A percentile compares a stretch with the other conserved stretches of the same genome.
These are phyloP conservation scores for Carex myosuroides DNA, from an alignment of 176 grass and related monocot genomes.

Conservation along the genomic window DNA sequence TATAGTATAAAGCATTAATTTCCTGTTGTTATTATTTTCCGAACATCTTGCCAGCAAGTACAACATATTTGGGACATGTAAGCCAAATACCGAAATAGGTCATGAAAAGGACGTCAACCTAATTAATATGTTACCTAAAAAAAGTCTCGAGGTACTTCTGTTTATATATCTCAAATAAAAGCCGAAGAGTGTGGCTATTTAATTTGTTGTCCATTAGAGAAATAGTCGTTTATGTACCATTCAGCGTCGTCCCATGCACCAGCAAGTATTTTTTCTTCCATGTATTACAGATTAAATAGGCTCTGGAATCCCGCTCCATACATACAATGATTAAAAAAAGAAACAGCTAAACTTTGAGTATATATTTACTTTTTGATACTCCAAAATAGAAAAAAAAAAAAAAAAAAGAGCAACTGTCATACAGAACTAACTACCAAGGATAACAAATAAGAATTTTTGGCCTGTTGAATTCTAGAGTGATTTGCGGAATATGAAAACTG, in stretches of 20 bases:
- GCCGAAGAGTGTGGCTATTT: conserved; percentile 11
- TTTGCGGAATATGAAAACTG: no score
- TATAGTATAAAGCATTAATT: background rate
- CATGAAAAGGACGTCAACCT: background rate
- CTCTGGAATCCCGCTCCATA: conserved; percentile 25
- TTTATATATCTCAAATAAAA: conserved; percentile 28
- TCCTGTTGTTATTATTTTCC: no score
- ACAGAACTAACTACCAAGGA: background rate
- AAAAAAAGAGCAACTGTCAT: background rate
- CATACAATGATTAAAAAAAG: background rate
- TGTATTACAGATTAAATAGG: conserved; percentile 23
- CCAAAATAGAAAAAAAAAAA: background rate
- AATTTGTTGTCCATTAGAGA: conserved; percentile 19
- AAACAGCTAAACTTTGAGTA: background rate
- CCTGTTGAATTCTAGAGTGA: no score
- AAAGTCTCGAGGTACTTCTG: conserved; percentile 24
- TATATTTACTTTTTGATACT: background rate
- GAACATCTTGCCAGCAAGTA: background rate
- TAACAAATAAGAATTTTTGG: no score
- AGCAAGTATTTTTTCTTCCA: conserved; percentile 9
- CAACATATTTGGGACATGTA: background rate
- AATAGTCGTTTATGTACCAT: conserved; percentile 22
- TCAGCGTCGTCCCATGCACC: conserved; percentile 20
- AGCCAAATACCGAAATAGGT: background rate
- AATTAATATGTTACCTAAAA: conserved; percentile 2